Evolutionary conservation across 768 basidiomycete species (phyloP).

Genomic region (Rhizopogon rudus): DNA sequence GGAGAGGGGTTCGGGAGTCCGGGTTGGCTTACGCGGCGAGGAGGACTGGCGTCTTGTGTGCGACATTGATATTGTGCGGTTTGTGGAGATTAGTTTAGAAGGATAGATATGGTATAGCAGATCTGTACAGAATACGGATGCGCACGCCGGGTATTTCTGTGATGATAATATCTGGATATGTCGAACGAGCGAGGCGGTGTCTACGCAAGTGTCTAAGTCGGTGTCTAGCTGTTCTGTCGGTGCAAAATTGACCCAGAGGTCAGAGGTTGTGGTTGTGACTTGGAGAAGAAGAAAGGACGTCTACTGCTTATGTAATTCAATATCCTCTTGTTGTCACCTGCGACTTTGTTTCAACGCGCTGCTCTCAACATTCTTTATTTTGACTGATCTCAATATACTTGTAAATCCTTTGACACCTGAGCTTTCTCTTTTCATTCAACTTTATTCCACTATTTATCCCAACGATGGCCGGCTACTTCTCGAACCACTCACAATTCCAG

Average conservation of each 20-base stretch:
- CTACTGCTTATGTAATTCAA: not conserved
- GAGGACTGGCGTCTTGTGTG: not conserved
- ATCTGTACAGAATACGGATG: not conserved
- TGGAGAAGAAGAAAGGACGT: not conserved
- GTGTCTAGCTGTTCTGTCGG: not conserved
- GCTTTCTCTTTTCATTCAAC: not conserved
- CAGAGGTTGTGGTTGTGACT: not conserved
- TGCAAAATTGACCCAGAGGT: not conserved
- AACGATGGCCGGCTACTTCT: conserved; percentile 73
- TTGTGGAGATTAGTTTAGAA: not conserved
- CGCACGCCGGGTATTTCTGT: not conserved
- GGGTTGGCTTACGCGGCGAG: not conserved
- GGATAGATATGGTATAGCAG: not conserved
- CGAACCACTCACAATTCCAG: conserved; percentile 67
- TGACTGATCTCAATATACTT: not conserved
- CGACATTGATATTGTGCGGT: not conserved
- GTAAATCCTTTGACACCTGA: not conserved
- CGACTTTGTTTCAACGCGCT: too few species aligned
- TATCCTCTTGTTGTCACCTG: not conserved
- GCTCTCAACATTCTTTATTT: too few species aligned
- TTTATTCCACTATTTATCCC: conserved; percentile 20
- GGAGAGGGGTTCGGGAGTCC: conserved; percentile 22
- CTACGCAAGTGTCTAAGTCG: not conserved
- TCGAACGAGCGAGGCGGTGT: not conserved
- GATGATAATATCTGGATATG: not conserved